Evolutionary conservation across 352 stramenopile genomes (phyloP).

Genomic region (Peronospora farinosa): DNA sequence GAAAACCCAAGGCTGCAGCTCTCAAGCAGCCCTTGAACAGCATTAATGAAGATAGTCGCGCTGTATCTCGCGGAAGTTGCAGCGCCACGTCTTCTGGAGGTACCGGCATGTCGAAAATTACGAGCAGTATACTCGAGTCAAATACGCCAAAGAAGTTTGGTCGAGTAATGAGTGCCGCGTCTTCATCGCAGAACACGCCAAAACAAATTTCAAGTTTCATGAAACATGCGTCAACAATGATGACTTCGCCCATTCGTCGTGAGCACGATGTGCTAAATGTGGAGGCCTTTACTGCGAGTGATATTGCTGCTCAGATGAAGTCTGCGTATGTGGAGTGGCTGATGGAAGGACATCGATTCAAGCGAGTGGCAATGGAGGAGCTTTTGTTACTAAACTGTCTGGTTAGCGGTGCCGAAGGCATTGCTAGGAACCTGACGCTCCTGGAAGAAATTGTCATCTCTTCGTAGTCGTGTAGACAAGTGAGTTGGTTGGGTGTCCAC

Average conservation of each 20-base stretch:
- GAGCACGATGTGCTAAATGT: conserved; percentile 79
- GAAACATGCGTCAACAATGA: conserved; percentile 27
- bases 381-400: conserved; percentile 76
- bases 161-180: conserved; percentile 17
- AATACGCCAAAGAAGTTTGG: conserved; percentile 47
- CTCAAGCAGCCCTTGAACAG: conserved; percentile 27
- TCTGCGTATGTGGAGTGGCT: conserved; percentile 73
- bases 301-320: conserved; percentile 70
- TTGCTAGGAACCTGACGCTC: conserved; percentile 59
- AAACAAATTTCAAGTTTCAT: conserved; percentile 14
- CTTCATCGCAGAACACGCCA: conserved; percentile 29
- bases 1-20: conserved; percentile 27
- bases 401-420: conserved; percentile 73
- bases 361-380: conserved; percentile 77
- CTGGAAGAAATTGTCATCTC: conserved; percentile 74
- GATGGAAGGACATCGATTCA: conserved; percentile 66
- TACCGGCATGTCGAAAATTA: conserved; percentile 26
- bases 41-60: conserved; percentile 33
- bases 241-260: conserved; percentile 55
- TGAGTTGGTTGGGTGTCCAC: background rate
- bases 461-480: conserved; percentile 24
- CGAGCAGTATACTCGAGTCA: conserved; percentile 30
- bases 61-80: conserved; percentile 19
- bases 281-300: conserved; percentile 64
- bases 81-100: conserved; percentile 30